These are phyloP conservation scores for Magnusiomyces fungicola DNA, from an alignment of 1,139 yeast genomes.

Conservation along the genomic window DNA sequence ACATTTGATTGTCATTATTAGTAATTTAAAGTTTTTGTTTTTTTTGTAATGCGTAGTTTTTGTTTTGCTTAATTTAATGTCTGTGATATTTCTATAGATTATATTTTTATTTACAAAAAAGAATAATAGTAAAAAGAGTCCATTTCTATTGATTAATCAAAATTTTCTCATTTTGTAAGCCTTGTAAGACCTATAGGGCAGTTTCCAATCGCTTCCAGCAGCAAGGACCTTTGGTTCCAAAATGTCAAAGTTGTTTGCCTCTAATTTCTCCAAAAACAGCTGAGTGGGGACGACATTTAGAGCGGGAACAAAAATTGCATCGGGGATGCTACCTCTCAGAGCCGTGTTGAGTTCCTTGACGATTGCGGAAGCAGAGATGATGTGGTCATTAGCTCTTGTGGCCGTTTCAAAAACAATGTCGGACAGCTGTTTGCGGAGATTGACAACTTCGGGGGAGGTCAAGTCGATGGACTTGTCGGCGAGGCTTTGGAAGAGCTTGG, in stretches of 20 bases:
- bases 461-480: constrained; percentile 20
- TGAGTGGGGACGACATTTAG: constrained; percentile 52
- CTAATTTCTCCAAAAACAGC: constrained; percentile 53
- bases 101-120: no score
- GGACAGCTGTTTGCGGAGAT: constrained; percentile 36
- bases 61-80: no score
- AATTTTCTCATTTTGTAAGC: constrained; percentile 39
- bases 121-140: no score
- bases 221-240: constrained; percentile 34
- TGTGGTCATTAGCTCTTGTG: constrained; percentile 71
- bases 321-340: constrained; percentile 43
- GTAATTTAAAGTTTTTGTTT: no score
- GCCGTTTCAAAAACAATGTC: constrained; percentile 67
- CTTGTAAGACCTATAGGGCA: constrained; percentile 60
- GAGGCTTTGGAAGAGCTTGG: constrained; percentile 20
- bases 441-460: constrained; percentile 24
- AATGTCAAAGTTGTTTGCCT: constrained; percentile 58
- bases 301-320: constrained; percentile 55
- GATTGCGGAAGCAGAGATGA: constrained; percentile 57
- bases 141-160: no score
- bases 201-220: constrained; percentile 52
- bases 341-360: constrained; percentile 36
- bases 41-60: no score
- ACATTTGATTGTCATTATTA: no score
- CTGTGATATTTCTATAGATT: no score